A percentile compares a stretch with the other conserved stretches of the same genome.
phyloP scores from a whole-genome alignment of 257 asterid genomes.

The Scutellaria galericulata region DNA sequence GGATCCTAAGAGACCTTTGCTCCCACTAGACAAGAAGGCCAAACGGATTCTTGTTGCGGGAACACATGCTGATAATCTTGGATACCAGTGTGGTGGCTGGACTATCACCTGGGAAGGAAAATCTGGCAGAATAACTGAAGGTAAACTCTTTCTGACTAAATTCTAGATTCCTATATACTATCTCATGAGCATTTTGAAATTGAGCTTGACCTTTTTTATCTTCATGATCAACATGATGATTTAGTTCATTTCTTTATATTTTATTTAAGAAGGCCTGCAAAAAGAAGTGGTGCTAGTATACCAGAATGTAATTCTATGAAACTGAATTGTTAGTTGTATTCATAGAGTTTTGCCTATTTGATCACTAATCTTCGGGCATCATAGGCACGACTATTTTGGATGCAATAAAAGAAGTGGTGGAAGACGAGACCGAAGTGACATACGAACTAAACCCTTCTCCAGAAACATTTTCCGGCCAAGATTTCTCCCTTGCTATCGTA shows the following conservation, averaged over 20 bases:
- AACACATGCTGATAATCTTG: slow-evolving; percentile 96
- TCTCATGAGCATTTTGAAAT: not conserved
- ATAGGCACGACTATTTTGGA: slow-evolving; percentile 86
- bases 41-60: slow-evolving; percentile 84
- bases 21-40: slow-evolving; percentile 79
- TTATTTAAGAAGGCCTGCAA: not conserved
- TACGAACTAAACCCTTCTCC: slow-evolving; percentile 66
- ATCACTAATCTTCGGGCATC: slow-evolving; percentile 9
- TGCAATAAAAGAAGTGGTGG: slow-evolving; percentile 69
- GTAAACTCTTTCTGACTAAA: slow-evolving; percentile 42
- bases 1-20: slow-evolving; percentile 72
- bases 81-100: slow-evolving; percentile 99
- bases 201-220: not conserved
- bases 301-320: not conserved
- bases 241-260: not conserved
- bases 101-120: slow-evolving; percentile 87
- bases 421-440: slow-evolving; percentile 58
- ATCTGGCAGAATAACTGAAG: slow-evolving; percentile 86
- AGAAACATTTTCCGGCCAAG: slow-evolving; percentile 59
- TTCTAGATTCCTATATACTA: not conserved
- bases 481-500: slow-evolving; percentile 67
- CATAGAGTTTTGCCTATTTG: not conserved
- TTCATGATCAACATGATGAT: not conserved
- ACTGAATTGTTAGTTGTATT: not conserved
- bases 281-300: not conserved